Evolutionary conservation across 306 rosid genomes (phyloP), one percentile per base, ranked within the genome.

Genomic region (Sechiopsis laciniata): DNA sequence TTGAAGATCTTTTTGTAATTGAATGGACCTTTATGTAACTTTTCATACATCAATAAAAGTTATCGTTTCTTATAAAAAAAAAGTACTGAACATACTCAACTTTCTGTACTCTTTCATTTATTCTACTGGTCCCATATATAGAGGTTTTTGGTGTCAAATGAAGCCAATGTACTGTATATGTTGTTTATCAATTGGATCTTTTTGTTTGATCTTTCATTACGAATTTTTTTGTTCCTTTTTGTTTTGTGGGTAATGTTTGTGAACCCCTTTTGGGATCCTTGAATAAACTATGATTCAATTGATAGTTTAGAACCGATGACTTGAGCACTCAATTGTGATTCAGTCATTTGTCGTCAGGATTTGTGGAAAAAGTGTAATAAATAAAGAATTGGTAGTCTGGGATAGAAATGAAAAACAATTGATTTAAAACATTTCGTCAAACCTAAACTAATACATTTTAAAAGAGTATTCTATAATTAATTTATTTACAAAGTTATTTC

Each of bases 161-260:
- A 65, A 66, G n/a, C 20, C 10, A 19, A 66, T 45, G 48, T 37
- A 45, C 17, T 45, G 24, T 52, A 66, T 45, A 17, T 45, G 55
- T 19, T 42, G 55, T 66, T 66, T 66, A 42, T 66, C 16, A 46
- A 6, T 12, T 40, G 72, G 32, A 42, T 66, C 17, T 10, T 66
- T 66, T 42, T 42, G 4, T 66, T 9, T 40, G 29, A 19, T 66
- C n/a, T 66, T 42, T 66, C 24, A n/a, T 17, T 40, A 8, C 29
- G 40, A 26, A 17, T 37, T 2, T 17, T 40, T 4, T 17, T n/a
- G n/a, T 32, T 32, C 5, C 37, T n/a, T 9, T 0, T 58, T 15
- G 69, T 37, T 32, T 37, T 64, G 22, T 16, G 20, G 70, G 70
- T 15, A 64, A 16, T 35, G 13, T 62, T 60, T 60, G 66, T 59